Percentiles rank a stretch among this genome's conserved stretches.
Conservation (phyloP, 768 basidiomycete species). For the Lyophyllum semitale region DNA sequence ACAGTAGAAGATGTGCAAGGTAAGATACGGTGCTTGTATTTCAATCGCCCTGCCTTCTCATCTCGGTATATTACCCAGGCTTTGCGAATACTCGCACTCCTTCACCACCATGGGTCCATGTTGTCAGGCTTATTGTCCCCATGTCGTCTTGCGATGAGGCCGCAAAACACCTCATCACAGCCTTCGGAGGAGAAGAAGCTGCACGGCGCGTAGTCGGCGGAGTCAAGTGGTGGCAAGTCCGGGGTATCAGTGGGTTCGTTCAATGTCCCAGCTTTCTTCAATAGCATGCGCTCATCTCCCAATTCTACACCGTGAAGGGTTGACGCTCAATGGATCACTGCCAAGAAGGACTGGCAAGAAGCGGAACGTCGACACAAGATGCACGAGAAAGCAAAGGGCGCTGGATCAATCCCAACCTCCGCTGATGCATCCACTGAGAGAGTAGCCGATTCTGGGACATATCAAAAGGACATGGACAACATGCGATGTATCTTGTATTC, state of each 20-base stretch:
- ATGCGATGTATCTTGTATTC: slow-evolving; percentile 83
- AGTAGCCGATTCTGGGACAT: slow-evolving; percentile 33
- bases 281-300: neutral
- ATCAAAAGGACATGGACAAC: slow-evolving; percentile 76
- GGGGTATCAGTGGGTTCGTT: slow-evolving; percentile 73
- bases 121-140: slow-evolving; percentile 72
- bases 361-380: slow-evolving; percentile 60
- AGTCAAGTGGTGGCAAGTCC: slow-evolving; percentile 97
- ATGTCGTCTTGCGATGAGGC: slow-evolving; percentile 76
- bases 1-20: slow-evolving; percentile 83
- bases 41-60: neutral
- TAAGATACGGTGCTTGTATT: slow-evolving; percentile 11
- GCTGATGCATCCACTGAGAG: slow-evolving; percentile 10
- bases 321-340: slow-evolving; percentile 85
- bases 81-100: slow-evolving; percentile 84
- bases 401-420: slow-evolving; percentile 1
- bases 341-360: slow-evolving; percentile 81
- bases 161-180: slow-evolving; percentile 69
- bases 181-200: slow-evolving; percentile 81
- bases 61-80: slow-evolving; percentile 24
- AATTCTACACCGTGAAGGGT: slow-evolving; percentile 46
- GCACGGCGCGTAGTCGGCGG: slow-evolving; percentile 79
- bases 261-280: neutral
- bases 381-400: slow-evolving; percentile 34
- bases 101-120: slow-evolving; percentile 81